Conservation (phyloP, 352 stramenopile genomes). For the Globisporangium splendens region DNA sequence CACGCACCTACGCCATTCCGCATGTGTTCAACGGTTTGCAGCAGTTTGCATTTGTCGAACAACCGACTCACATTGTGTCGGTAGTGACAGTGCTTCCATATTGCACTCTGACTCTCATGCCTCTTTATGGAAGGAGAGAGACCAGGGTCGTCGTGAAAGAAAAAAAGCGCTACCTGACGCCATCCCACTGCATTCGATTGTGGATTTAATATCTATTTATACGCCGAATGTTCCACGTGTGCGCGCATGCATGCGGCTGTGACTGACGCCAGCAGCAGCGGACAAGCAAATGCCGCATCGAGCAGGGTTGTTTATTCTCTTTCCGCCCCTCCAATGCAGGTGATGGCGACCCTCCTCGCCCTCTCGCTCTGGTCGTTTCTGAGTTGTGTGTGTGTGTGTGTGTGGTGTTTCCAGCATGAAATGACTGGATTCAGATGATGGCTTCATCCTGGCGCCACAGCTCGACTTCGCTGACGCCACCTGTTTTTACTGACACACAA, state of each 20-base stretch:
- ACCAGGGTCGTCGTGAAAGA: constrained; percentile 14
- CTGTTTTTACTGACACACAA: constrained; percentile 3
- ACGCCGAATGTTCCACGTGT: not conserved
- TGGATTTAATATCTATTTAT: not conserved
- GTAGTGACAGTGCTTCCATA: no score
- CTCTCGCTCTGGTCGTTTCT: not conserved
- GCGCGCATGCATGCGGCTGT: not conserved
- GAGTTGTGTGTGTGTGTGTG: no score
- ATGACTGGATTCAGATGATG: not conserved
- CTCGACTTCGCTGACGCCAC: constrained; percentile 13
- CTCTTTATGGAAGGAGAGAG: not conserved
- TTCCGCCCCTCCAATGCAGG: not conserved
- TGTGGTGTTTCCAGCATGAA: not conserved
- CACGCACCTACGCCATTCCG: no score
- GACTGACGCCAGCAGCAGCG: not conserved
- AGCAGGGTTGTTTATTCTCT: not conserved
- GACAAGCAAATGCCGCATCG: not conserved
- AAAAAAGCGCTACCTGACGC: no score
- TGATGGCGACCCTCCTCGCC: not conserved
- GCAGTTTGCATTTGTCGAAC: not conserved
- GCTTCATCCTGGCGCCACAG: constrained; percentile 10
- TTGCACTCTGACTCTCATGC: not conserved
- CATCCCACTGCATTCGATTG: not conserved
- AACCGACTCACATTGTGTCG: no score
- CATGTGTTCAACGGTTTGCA: not conserved